Base-by-base conservation (phyloP, 176 grass and related monocot genomes). In the Oryza longistaminata region DNA sequence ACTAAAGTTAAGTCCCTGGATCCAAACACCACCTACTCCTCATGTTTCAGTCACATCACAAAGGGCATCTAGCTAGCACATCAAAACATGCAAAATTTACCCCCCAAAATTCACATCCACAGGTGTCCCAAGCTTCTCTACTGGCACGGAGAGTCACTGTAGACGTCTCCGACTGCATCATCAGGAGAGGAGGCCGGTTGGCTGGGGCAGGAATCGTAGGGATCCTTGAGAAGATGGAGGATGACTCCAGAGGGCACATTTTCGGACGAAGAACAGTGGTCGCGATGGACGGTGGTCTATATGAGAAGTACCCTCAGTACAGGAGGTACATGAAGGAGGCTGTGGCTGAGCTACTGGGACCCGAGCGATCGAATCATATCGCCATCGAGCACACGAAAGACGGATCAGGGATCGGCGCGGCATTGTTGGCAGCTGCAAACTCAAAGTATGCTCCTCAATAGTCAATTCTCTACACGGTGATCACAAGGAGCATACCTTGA, bases 171-270 rank as follows among this genome's bases (percentile, higher is more conserved):
- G 75, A 87, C 15, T 70, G 80, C 2, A 46, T 91, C 43, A 71
- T 87, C 8, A 91, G 79, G 70, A 75, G 85, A 80, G 89, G 89
- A 0, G 64, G 79, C 11, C 65, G 90, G 50, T 48, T 81, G 61
- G 87, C 83, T 4, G 87, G 90, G 1, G 90, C 87, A 9, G 87
- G 83, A 29, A 76, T 92, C 80, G 87, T 66, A 4, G 79, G 89
- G 15, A 91, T 92, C 83, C 83, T 92, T 77, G 87, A 83, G 64
- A 92, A 92, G 70, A 70, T 92, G 65, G 83, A 88, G 83, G 40
- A 74, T 6, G 80, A 92, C 16, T 83, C 83, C 7, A 34, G 27
- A 53, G 89, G 81, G 11, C 55, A 40, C 3, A 40, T 86, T 2
- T 76, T 86, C 9, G 64, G 79, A 39, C 82, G 40, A 71, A 80